Evolutionary conservation across 2,329 filamentous ascomycete genomes (phyloP), one percentile per base, ranked within the genome.

Genomic region (Colletotrichum sansevieriae): DNA sequence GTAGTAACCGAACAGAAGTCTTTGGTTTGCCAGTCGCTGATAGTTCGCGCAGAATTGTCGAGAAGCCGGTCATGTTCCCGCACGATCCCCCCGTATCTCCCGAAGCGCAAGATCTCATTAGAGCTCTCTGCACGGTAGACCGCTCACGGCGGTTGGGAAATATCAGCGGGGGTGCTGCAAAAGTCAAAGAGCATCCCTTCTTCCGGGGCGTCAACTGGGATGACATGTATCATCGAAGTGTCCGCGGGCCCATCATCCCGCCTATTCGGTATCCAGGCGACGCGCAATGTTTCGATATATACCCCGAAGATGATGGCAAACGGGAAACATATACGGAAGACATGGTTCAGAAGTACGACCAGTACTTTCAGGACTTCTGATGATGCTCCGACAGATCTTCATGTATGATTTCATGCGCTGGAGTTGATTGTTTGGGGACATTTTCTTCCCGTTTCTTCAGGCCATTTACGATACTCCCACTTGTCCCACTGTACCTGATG

Each of bases 231-330:
- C 82, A 88, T 68, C 87, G 90, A 61, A 87, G 87, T 71, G 82
- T 87, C 58, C 83, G 85, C 56, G 92, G 92, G 0, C 92, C 92
- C 4, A 94, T 95, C 72, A 84, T 93, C 59, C 92, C 92, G n/a
- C 90, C 91, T 63, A 82, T 95, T 35, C 84, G 90, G 25, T 91
- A 88, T 57, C 86, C 90, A 0, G 92, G 91, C 37, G 93, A 95
- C 75, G 90, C 92, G 18, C 87, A 92, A 75, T 95, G 93, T 77
- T 96, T 95, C 75, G 93, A 95, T 75, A 85, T 90, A 47, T 96
- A 95, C 74, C 91, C 92, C n/a, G 91, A 93, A 68, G 91, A 94
- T 75, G 89, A 91, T 67, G 87, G 84, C 62, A 85, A 85, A 55
- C 83, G 87, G 64, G 90, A 92, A 44, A 81, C 83, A 64, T 95